phyloP scores from a whole-genome alignment of 1,139 yeast genomes.

The Pichia sp. region DNA sequence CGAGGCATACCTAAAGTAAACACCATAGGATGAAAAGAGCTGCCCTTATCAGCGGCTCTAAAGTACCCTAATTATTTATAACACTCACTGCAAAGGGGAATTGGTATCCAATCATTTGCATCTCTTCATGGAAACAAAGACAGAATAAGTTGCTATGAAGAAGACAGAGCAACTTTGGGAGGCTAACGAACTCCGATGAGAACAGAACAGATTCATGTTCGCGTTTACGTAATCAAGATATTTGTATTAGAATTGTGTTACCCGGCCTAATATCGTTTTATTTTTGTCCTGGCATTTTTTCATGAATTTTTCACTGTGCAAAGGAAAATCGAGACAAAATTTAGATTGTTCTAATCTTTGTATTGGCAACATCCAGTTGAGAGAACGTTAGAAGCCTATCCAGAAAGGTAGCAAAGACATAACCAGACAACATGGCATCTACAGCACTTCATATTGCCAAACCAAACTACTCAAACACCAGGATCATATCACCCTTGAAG shows the following conservation, averaged over 20 bases:
- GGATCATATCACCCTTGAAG: constrained; percentile 34
- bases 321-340: background rate
- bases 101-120: too few relatives aligned
- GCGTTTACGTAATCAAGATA: background rate
- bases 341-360: too few relatives aligned
- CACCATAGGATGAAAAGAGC: too few relatives aligned
- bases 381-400: too few relatives aligned
- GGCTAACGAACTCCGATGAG: background rate
- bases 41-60: too few relatives aligned
- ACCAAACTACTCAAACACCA: constrained; percentile 53
- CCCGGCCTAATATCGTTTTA: background rate
- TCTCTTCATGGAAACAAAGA: background rate
- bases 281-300: constrained; percentile 3
- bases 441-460: constrained; percentile 54
- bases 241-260: background rate
- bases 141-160: background rate
- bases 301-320: constrained; percentile 14
- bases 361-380: too few relatives aligned
- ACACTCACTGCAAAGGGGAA: too few relatives aligned
- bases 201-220: background rate
- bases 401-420: background rate
- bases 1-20: too few relatives aligned
- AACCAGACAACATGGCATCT: constrained; percentile 20
- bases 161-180: background rate
- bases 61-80: too few relatives aligned